phyloP scores from a whole-genome alignment of 2,329 filamentous ascomycete genomes.

The Aspergillus hortae region DNA sequence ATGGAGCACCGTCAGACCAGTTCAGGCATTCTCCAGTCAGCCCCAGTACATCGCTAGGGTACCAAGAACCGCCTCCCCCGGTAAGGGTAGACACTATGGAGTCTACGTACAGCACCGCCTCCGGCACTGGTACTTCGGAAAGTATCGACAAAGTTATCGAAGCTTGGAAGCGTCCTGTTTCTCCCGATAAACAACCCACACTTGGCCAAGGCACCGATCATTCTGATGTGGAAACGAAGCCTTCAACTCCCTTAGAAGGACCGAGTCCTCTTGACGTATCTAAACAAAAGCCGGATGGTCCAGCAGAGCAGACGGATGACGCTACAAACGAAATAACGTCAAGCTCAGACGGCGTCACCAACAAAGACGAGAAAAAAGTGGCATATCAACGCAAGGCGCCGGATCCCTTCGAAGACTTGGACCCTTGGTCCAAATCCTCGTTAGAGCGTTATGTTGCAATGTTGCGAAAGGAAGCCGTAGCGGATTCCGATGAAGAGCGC shows the following conservation, averaged over 20 bases:
- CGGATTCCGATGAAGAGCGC: conserved; percentile 49
- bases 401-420: conserved; percentile 52
- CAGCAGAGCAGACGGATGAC: background rate
- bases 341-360: conserved; percentile 7
- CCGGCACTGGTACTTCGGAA: conserved; percentile 26
- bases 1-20: conserved; percentile 1
- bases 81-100: conserved; percentile 27
- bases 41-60: conserved; percentile 14
- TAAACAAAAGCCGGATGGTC: conserved; percentile 7
- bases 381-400: conserved; percentile 16
- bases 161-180: conserved; percentile 39
- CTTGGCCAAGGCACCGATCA: conserved; percentile 8
- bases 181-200: conserved; percentile 16
- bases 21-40: conserved; percentile 21
- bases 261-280: conserved; percentile 12
- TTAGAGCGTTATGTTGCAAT: conserved; percentile 53
- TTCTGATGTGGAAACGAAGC: conserved; percentile 4
- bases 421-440: conserved; percentile 56
- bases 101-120: conserved; percentile 24
- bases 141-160: conserved; percentile 45
- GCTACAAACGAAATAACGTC: conserved; percentile 1
- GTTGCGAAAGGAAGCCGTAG: conserved; percentile 50
- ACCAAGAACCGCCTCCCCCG: conserved; percentile 13
- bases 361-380: background rate
- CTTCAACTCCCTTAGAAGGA: conserved; percentile 10